Conservation (phyloP, 2,329 filamentous ascomycete genomes). For the Calcarisporium arbuscula region DNA sequence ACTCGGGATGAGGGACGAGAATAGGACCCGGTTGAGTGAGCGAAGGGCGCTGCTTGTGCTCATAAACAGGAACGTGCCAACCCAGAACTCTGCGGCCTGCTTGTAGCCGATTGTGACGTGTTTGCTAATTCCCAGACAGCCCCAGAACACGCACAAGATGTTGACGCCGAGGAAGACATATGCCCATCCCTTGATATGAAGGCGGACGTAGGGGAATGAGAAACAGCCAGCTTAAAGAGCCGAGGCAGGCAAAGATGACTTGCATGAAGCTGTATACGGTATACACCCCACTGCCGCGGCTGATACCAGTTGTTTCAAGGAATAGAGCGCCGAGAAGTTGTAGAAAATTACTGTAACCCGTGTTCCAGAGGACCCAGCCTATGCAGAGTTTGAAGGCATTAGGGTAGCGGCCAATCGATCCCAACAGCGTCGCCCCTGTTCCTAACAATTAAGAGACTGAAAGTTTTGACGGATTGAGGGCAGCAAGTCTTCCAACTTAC, state of each 20-base stretch:
- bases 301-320: conserved; percentile 12
- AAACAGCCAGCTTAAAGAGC: conserved; percentile 13
- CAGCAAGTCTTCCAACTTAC: conserved; percentile 4
- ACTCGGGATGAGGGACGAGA: conserved; percentile 13
- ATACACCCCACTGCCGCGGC: conserved; percentile 11
- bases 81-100: conserved; percentile 14
- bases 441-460: neutral
- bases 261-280: conserved; percentile 14
- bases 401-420: conserved; percentile 12
- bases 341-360: conserved; percentile 13
- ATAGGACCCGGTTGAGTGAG: conserved; percentile 13
- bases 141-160: conserved; percentile 13
- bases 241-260: conserved; percentile 12
- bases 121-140: conserved; percentile 13
- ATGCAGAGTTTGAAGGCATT: conserved; percentile 16
- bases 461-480: neutral
- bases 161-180: conserved; percentile 13
- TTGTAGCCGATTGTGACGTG: conserved; percentile 12
- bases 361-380: conserved; percentile 15
- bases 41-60: conserved; percentile 14
- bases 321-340: conserved; percentile 12
- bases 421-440: conserved; percentile 12
- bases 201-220: conserved; percentile 5
- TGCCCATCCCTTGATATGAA: conserved; percentile 13
- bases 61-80: conserved; percentile 12